phyloP scores from a whole-genome alignment of 148 eudicot genomes.

The Talinum fruticosum region DNA sequence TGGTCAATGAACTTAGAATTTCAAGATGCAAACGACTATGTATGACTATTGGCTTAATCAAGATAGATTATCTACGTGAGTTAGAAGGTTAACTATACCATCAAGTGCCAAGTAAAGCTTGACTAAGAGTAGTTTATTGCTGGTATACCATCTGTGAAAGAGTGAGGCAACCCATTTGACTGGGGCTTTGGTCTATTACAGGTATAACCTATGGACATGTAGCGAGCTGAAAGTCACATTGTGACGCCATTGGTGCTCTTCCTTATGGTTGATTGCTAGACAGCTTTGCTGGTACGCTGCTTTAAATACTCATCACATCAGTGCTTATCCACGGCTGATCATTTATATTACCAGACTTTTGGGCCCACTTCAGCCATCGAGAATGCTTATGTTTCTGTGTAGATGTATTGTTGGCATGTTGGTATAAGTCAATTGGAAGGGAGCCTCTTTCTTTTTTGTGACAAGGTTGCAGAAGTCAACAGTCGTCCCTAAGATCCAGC shows the following conservation, averaged over 20 bases:
- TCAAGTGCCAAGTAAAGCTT: not conserved
- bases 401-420: not conserved
- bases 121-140: not conserved
- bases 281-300: conserved; percentile 10
- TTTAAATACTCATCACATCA: not conserved
- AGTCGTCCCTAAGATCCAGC: not conserved
- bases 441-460: too few species aligned
- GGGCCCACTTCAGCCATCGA: not conserved
- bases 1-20: not conserved
- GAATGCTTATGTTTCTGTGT: not conserved
- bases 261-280: not conserved
- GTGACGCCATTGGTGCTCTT: not conserved
- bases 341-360: not conserved
- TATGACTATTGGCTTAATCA: not conserved
- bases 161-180: not conserved
- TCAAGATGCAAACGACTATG: not conserved
- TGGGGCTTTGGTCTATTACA: not conserved
- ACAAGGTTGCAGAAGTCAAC: not conserved
- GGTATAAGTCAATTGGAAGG: not conserved
- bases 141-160: not conserved
- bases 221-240: not conserved
- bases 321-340: not conserved
- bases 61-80: not conserved
- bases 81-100: not conserved
- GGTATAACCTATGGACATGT: not conserved